Conservation (phyloP, 345 rosid genomes). For the Brassica napus region DNA sequence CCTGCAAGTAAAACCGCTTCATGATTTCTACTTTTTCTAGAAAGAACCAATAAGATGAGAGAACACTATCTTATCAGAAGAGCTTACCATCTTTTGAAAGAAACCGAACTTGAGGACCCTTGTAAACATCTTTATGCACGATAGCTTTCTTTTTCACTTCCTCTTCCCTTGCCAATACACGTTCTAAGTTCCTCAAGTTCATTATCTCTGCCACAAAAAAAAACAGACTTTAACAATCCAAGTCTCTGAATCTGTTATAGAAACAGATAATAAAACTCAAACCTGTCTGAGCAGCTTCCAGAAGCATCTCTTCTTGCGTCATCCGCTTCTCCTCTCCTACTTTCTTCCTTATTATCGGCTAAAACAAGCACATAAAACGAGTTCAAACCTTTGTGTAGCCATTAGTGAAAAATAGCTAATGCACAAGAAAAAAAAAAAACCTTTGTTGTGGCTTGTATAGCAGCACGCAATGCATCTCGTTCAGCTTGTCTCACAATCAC, state of each 20-base stretch:
- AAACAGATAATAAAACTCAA: constrained; percentile 17
- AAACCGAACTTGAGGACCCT: constrained; percentile 78
- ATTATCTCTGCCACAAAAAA: constrained; percentile 64
- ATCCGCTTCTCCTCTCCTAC: constrained; percentile 97
- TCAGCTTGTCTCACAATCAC: constrained; percentile 95
- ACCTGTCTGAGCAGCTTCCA: constrained; percentile 99
- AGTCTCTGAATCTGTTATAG: constrained; percentile 25
- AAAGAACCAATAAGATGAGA: neutral
- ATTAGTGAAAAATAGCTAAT: neutral
- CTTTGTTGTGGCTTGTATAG: constrained; percentile 91
- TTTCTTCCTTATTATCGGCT: constrained; percentile 82
- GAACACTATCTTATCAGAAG: constrained; percentile 4
- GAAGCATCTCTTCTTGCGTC: constrained; percentile 97
- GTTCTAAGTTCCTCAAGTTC: constrained; percentile 94
- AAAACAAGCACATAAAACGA: constrained; percentile 9
- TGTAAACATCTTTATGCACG: constrained; percentile 78
- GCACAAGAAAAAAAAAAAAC: constrained; percentile 27
- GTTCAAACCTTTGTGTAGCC: neutral
- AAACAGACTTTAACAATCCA: constrained; percentile 22
- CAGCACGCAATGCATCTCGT: constrained; percentile 95
- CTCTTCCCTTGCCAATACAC: constrained; percentile 96
- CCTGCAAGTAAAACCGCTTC: constrained; percentile 45
- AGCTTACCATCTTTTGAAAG: constrained; percentile 76
- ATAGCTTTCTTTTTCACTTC: constrained; percentile 97
- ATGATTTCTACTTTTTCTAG: neutral